Conservation (phyloP, 306 rosid genomes). For the Cercis canadensis region DNA sequence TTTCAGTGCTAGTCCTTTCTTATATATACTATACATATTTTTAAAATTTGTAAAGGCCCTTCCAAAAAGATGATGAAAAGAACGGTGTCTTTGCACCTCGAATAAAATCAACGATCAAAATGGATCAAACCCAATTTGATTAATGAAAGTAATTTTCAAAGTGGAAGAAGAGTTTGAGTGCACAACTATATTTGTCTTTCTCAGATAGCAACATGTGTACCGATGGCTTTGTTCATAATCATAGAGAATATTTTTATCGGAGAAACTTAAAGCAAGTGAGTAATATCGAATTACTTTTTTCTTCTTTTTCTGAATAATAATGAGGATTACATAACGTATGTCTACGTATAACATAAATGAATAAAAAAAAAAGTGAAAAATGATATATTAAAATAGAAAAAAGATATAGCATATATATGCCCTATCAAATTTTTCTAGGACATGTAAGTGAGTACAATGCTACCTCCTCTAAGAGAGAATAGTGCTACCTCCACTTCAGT, state of each 20-base stretch:
- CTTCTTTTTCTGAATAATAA: too few relatives aligned
- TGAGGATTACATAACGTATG: too few relatives aligned
- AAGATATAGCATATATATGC: too few relatives aligned
- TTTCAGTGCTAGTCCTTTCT: conserved; percentile 37
- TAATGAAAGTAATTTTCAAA: conserved; percentile 6
- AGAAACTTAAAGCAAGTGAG: too few relatives aligned
- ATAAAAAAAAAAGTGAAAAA: too few relatives aligned
- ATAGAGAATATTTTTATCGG: neutral
- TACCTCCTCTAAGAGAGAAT: too few relatives aligned
- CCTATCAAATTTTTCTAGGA: too few relatives aligned
- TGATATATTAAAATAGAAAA: too few relatives aligned
- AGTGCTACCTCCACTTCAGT: too few relatives aligned
- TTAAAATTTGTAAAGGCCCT: conserved; percentile 28
- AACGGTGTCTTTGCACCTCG: conserved; percentile 38
- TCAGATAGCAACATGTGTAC: neutral
- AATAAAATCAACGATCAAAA: conserved; percentile 33
- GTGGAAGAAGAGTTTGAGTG: conserved; percentile 27
- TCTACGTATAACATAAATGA: too few relatives aligned
- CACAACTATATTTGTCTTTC: conserved; percentile 14
- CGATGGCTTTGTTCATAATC: neutral
- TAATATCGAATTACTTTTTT: too few relatives aligned
- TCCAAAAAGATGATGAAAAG: conserved; percentile 33
- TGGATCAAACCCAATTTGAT: conserved; percentile 34
- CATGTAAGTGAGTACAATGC: too few relatives aligned
- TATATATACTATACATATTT: conserved; percentile 4